phyloP scores from a whole-genome alignment of 2,329 filamentous ascomycete genomes.

The Pseudogymnoascus sp. region DNA sequence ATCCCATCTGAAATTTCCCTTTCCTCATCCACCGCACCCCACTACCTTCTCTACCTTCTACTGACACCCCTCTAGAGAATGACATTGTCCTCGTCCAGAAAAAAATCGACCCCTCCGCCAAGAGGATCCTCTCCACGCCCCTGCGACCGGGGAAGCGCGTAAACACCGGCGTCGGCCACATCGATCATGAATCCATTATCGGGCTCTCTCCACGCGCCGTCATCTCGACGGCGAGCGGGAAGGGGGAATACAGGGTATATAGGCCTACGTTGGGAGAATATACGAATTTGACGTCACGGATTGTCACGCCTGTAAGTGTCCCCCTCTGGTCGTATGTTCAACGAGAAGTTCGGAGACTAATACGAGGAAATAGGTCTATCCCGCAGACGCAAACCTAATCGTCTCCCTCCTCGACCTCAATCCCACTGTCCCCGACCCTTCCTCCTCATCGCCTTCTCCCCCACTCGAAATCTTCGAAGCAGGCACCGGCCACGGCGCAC shows the following conservation, averaged over 20 bases:
- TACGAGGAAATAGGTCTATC: slow-evolving; percentile 52
- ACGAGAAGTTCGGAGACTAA: background rate
- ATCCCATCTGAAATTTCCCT: background rate
- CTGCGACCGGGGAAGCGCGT: slow-evolving; percentile 32
- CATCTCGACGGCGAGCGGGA: slow-evolving; percentile 14
- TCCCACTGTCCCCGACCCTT: slow-evolving; percentile 58
- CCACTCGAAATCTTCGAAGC: slow-evolving; percentile 73
- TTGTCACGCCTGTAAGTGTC: slow-evolving; percentile 64
- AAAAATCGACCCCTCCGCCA: slow-evolving; percentile 10
- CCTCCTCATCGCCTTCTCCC: slow-evolving; percentile 28
- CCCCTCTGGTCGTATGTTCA: background rate
- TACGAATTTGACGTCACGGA: slow-evolving; percentile 56
- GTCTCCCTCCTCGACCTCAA: slow-evolving; percentile 72
- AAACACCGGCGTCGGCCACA: slow-evolving; percentile 27
- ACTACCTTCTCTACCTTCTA: background rate
- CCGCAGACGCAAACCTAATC: slow-evolving; percentile 67
- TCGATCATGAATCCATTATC: slow-evolving; percentile 35
- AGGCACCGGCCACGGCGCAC: slow-evolving; percentile 74
- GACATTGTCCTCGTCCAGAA: slow-evolving; percentile 26
- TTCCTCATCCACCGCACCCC: background rate
- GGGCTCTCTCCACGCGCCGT: slow-evolving; percentile 18
- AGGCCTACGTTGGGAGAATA: slow-evolving; percentile 68
- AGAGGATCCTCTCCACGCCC: slow-evolving; percentile 33
- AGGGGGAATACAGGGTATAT: slow-evolving; percentile 36
- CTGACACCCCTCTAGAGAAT: slow-evolving; percentile 19